Percentiles rank a stretch among this genome's conserved stretches.
These are phyloP conservation scores for Trapa incisa DNA, from an alignment of 345 rosid genomes.

Conservation along the genomic window DNA sequence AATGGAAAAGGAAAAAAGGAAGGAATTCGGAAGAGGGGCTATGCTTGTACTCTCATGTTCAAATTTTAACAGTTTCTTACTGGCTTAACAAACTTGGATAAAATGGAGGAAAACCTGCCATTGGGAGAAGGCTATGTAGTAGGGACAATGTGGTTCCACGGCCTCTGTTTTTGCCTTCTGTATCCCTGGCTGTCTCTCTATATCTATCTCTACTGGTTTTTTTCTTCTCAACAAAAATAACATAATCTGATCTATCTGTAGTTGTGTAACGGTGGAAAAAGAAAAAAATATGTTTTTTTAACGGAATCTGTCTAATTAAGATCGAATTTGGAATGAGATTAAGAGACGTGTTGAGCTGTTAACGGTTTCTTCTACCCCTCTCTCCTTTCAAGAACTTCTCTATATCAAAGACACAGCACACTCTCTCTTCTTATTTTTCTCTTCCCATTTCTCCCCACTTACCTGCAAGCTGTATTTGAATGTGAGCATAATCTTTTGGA, in stretches of 20 bases:
- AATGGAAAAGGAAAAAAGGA: too few species aligned
- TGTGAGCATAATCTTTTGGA: slow-evolving; percentile 11
- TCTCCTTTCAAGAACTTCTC: slow-evolving; percentile 7
- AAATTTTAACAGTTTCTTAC: too few species aligned
- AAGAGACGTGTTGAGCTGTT: slow-evolving; percentile 74
- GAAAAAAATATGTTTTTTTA: too few species aligned
- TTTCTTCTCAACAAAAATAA: too few species aligned
- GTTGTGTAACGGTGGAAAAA: too few species aligned
- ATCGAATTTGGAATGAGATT: slow-evolving; percentile 10
- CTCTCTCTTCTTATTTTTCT: background rate
- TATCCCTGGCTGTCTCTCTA: too few species aligned
- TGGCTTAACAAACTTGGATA: background rate
- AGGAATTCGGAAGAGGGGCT: too few species aligned
- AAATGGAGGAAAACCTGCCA: background rate
- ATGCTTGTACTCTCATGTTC: too few species aligned
- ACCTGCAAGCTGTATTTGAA: slow-evolving; percentile 41
- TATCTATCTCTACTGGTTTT: too few species aligned
- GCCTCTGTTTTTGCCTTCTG: too few species aligned
- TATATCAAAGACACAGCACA: background rate
- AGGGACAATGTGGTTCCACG: background rate
- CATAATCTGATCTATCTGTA: too few species aligned
- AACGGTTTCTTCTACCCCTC: slow-evolving; percentile 6
- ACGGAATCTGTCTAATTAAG: too few species aligned
- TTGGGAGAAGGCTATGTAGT: background rate
- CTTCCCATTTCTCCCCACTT: background rate